Conservation (phyloP, 2,329 filamentous ascomycete species). For the Hawksworthiomyces lignivorus region DNA sequence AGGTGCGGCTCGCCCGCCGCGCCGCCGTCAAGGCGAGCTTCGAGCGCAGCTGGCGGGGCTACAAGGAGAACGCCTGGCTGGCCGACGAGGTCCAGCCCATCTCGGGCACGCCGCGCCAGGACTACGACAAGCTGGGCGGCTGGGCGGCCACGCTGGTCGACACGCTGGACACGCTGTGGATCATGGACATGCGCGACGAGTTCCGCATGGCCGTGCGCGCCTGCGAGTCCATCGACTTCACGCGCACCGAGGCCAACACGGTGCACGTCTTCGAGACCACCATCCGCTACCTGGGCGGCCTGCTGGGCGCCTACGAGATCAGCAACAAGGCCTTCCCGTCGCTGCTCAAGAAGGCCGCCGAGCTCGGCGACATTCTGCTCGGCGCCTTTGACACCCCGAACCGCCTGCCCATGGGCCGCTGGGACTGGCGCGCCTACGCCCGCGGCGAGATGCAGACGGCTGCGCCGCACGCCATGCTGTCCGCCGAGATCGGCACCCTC, state of each 20-base stretch:
- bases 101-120: slow-evolving; percentile 41
- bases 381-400: slow-evolving; percentile 61
- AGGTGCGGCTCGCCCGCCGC: slow-evolving; percentile 30
- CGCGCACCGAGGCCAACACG: slow-evolving; percentile 36
- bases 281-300: slow-evolving; percentile 62
- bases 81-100: slow-evolving; percentile 56
- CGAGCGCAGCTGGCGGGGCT: slow-evolving; percentile 49
- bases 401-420: slow-evolving; percentile 54
- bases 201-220: slow-evolving; percentile 56
- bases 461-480: slow-evolving; percentile 28
- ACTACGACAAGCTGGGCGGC: slow-evolving; percentile 45
- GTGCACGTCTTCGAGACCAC: slow-evolving; percentile 66
- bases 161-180: slow-evolving; percentile 63
- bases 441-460: slow-evolving; percentile 33
- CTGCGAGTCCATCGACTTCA: slow-evolving; percentile 54
- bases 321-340: slow-evolving; percentile 44
- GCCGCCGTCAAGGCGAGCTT: slow-evolving; percentile 44
- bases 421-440: slow-evolving; percentile 46
- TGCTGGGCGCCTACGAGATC: slow-evolving; percentile 62
- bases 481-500: slow-evolving; percentile 50
- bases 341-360: slow-evolving; percentile 54
- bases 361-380: slow-evolving; percentile 58
- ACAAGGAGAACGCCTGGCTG: slow-evolving; percentile 56
- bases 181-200: slow-evolving; percentile 59
- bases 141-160: slow-evolving; percentile 64